A percentile compares a stretch with the other conserved stretches of the same genome.
Conservation (phyloP, 352 stramenopile species). For the Blastocystis sp. region DNA sequence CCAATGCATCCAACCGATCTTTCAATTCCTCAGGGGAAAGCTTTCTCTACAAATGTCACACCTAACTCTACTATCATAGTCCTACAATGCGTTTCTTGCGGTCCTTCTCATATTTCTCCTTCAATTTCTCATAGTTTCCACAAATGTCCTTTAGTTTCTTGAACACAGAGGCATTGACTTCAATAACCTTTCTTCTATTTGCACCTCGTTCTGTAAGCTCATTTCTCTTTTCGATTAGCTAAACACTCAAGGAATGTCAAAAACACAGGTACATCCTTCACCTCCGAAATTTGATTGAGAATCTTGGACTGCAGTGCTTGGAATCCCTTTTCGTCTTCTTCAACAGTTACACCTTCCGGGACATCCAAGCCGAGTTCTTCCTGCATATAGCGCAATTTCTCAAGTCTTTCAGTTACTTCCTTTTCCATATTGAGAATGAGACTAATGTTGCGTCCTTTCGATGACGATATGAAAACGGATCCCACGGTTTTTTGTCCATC, state of each 20-base stretch:
- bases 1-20: conserved; percentile 47
- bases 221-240: conserved; percentile 67
- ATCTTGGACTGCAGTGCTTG: conserved; percentile 66
- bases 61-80: neutral
- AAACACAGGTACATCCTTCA: conserved; percentile 19
- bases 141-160: conserved; percentile 68
- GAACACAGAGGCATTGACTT: conserved; percentile 40
- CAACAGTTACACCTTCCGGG: conserved; percentile 59
- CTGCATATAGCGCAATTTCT: conserved; percentile 47
- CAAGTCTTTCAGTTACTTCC: conserved; percentile 47
- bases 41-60: conserved; percentile 47
- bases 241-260: neutral
- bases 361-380: conserved; percentile 65
- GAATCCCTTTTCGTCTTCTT: conserved; percentile 68
- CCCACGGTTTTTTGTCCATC: conserved; percentile 1
- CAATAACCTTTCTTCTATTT: conserved; percentile 66
- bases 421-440: conserved; percentile 57
- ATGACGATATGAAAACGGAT: neutral
- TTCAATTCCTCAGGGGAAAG: conserved; percentile 65
- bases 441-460: conserved; percentile 27
- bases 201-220: conserved; percentile 54
- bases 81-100: conserved; percentile 66
- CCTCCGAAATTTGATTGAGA: conserved; percentile 60
- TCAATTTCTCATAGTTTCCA: conserved; percentile 58
- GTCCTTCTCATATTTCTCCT: conserved; percentile 66